A percentile compares a stretch with the other conserved stretches of the same genome.
Conservation (phyloP, 2,329 filamentous ascomycete species). For the Fusarium brevicatenulatum region DNA sequence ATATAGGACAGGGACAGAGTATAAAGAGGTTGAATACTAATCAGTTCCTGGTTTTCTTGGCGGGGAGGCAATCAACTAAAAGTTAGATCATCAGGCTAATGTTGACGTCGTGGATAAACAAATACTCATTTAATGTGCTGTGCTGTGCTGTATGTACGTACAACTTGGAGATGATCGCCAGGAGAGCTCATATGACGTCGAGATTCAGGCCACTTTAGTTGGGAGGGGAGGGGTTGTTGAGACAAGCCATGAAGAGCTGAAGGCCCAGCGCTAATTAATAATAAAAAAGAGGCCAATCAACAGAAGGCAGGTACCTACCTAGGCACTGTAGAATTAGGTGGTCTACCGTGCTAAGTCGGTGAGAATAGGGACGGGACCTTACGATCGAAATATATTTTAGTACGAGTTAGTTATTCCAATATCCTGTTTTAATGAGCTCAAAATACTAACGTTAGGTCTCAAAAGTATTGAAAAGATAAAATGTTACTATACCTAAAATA, state of each 20-base stretch:
- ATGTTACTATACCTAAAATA: too few relatives aligned
- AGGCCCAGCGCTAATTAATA: constrained; percentile 2
- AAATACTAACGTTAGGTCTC: not conserved
- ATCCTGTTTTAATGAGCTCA: not conserved
- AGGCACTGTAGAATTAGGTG: not conserved
- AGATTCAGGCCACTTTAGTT: not conserved
- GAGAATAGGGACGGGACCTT: not conserved
- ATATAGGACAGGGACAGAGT: not conserved
- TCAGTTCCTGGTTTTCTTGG: not conserved
- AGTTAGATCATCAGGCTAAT: constrained; percentile 5
- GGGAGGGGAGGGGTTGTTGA: constrained; percentile 21
- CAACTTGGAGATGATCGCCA: constrained; percentile 15
- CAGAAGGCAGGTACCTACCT: not conserved
- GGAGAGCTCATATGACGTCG: constrained; percentile 35
- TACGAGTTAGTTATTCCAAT: not conserved
- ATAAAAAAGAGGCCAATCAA: not conserved
- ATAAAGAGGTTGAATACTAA: not conserved
- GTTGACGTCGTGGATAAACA: constrained; percentile 34
- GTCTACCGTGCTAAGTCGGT: not conserved
- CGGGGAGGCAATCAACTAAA: not conserved
- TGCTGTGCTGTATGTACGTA: not conserved
- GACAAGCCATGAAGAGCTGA: constrained; percentile 28
- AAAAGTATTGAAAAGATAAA: too few relatives aligned
- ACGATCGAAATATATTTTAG: not conserved
- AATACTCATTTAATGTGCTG: not conserved